phyloP scores from a whole-genome alignment of 805 yeast species.

The Nakazawaea wyomingensis region DNA sequence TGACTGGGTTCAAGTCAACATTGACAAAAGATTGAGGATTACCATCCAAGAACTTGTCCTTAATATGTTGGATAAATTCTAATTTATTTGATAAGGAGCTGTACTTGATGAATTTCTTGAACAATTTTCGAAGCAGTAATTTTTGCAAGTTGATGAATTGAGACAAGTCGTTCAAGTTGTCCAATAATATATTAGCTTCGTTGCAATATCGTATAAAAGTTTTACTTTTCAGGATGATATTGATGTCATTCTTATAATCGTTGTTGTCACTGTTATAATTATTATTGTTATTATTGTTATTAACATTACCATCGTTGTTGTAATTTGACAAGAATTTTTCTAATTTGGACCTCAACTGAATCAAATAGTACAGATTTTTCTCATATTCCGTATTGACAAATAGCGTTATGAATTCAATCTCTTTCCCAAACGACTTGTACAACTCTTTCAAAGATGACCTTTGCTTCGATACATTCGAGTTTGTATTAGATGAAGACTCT shows the following conservation, averaged over 20 bases:
- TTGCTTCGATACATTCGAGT: no score
- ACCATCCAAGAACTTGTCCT: conserved; percentile 21
- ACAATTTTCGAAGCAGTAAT: conserved; percentile 65
- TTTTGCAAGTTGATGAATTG: conserved; percentile 69
- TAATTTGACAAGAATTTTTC: conserved; percentile 2
- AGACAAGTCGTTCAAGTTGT: conserved; percentile 58
- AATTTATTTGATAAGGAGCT: conserved; percentile 28
- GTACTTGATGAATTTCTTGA: conserved; percentile 61
- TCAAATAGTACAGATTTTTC: conserved; percentile 52
- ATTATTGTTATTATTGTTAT: no score
- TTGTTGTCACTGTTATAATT: no score
- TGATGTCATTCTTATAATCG: no score
- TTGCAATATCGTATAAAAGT: conserved; percentile 23
- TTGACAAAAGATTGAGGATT: conserved; percentile 54
- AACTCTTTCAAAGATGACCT: conserved; percentile 27
- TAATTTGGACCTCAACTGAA: conserved; percentile 14
- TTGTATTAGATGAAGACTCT: background rate
- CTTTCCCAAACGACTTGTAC: conserved; percentile 42
- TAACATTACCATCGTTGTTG: background rate
- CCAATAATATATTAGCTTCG: conserved; percentile 38
- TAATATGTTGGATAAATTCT: conserved; percentile 28
- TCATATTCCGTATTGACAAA: conserved; percentile 66
- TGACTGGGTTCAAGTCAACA: conserved; percentile 53
- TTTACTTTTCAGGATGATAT: conserved; percentile 13
- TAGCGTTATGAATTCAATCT: conserved; percentile 54